A percentile compares a stretch with the other conserved stretches of the same genome.
Conservation (phyloP, 1,284 basidiomycete genomes). For the Apiotrichum gamsii region DNA sequence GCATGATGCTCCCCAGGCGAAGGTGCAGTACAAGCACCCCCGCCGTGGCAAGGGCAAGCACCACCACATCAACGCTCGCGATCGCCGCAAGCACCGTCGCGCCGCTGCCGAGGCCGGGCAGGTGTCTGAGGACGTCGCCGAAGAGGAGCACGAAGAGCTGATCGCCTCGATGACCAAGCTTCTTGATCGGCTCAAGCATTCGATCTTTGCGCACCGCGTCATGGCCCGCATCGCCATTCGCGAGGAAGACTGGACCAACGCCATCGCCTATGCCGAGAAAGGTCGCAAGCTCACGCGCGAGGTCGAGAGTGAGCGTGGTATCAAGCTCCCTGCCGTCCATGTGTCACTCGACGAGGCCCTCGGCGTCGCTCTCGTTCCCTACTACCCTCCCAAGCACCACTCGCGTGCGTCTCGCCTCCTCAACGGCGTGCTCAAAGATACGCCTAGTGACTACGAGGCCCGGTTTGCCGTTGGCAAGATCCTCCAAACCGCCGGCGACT, state of each 20-base stretch:
- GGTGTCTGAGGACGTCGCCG: slow-evolving; percentile 35
- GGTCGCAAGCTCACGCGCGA: slow-evolving; percentile 58
- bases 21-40: slow-evolving; percentile 17
- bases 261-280: slow-evolving; percentile 63
- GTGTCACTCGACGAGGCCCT: slow-evolving; percentile 39
- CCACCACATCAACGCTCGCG: slow-evolving; percentile 25
- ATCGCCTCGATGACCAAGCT: slow-evolving; percentile 39
- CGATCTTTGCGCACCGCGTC: slow-evolving; percentile 66
- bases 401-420: slow-evolving; percentile 66
- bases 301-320: slow-evolving; percentile 59
- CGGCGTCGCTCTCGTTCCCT: slow-evolving; percentile 64
- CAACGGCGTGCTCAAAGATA: slow-evolving; percentile 60
- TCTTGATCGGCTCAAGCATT: slow-evolving; percentile 51
- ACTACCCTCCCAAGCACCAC: slow-evolving; percentile 87
- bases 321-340: slow-evolving; percentile 36
- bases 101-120: slow-evolving; percentile 25
- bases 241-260: slow-evolving; percentile 71
- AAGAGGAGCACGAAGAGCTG: slow-evolving; percentile 42
- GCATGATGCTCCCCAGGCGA: no score
- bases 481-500: slow-evolving; percentile 59
- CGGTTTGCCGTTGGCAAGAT: slow-evolving; percentile 74
- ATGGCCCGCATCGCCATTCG: slow-evolving; percentile 64
- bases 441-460: slow-evolving; percentile 60
- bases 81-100: slow-evolving; percentile 30
- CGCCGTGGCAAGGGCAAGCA: slow-evolving; percentile 13